Conservation (phyloP, 2,329 filamentous ascomycete genomes). For the Coniochaeta sp. region DNA sequence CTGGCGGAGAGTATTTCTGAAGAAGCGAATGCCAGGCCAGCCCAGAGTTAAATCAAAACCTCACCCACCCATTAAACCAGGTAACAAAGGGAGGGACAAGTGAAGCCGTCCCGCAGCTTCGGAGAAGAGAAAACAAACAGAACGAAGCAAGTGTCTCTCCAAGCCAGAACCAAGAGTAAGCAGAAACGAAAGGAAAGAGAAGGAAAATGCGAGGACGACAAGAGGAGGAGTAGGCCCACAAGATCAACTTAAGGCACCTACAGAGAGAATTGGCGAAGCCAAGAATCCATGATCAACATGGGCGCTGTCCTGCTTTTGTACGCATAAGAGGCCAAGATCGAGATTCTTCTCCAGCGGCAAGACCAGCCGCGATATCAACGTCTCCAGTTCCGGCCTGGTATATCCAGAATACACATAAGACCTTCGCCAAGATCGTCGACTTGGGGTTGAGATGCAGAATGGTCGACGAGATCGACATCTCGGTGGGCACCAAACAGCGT, state of each 20-base stretch:
- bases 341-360: slow-evolving; percentile 7
- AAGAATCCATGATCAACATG: slow-evolving; percentile 12
- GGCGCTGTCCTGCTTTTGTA: slow-evolving; percentile 23
- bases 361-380: slow-evolving; percentile 8
- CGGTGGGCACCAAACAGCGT: not conserved
- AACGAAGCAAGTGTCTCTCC: slow-evolving; percentile 13
- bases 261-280: slow-evolving; percentile 9
- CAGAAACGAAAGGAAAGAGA: slow-evolving; percentile 7
- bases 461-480: not conserved
- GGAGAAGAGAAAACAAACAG: slow-evolving; percentile 17
- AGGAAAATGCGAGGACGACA: slow-evolving; percentile 13
- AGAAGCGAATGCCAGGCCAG: not conserved
- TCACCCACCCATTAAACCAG: slow-evolving; percentile 6
- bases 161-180: slow-evolving; percentile 9
- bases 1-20: not conserved
- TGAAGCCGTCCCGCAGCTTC: slow-evolving; percentile 32
- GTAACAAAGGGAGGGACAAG: slow-evolving; percentile 15
- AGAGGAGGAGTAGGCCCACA: slow-evolving; percentile 13
- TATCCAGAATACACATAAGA: too few species aligned
- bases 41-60: not conserved
- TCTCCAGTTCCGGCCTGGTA: not conserved
- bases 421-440: not conserved
- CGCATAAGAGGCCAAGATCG: slow-evolving; percentile 17
- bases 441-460: not conserved
- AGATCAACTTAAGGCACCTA: slow-evolving; percentile 14